A percentile compares a stretch with the other conserved stretches of the same genome.
Evolutionary conservation across 2,329 filamentous ascomycete species (phyloP).

Genomic region (Amylocarpus encephaloides): DNA sequence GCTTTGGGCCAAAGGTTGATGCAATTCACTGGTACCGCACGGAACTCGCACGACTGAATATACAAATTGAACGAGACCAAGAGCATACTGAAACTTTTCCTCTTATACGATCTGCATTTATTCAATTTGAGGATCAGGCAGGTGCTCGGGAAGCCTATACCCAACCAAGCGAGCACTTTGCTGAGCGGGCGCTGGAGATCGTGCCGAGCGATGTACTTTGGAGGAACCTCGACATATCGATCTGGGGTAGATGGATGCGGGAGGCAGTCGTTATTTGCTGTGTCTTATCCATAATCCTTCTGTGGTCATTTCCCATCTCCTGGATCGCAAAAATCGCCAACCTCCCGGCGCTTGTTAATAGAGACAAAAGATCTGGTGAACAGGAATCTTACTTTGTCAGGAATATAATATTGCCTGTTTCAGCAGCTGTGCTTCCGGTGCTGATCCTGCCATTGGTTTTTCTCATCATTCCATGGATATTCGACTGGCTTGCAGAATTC

Average conservation of each 20-base stretch:
- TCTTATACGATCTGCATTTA: slow-evolving; percentile 86
- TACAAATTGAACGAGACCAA: slow-evolving; percentile 85
- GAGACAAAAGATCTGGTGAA: no score
- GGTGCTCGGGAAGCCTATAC: slow-evolving; percentile 51
- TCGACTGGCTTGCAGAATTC: slow-evolving; percentile 11
- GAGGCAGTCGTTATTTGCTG: slow-evolving; percentile 46
- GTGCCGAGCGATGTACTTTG: slow-evolving; percentile 55
- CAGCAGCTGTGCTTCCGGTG: slow-evolving; percentile 47
- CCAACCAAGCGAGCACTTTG: slow-evolving; percentile 12
- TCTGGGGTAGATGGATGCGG: slow-evolving; percentile 81
- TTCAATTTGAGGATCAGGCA: slow-evolving; percentile 89
- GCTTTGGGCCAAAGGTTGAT: slow-evolving; percentile 81
- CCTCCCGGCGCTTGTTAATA: no score
- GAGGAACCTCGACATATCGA: slow-evolving; percentile 89
- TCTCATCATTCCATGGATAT: slow-evolving; percentile 4
- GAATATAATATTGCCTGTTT: no score
- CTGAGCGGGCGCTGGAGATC: no score
- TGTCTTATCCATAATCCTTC: no score
- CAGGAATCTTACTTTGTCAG: no score
- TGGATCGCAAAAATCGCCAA: no score
- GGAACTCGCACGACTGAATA: slow-evolving; percentile 75
- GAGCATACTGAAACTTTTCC: slow-evolving; percentile 74
- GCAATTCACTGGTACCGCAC: slow-evolving; percentile 82
- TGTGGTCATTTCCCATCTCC: no score
- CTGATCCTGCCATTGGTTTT: slow-evolving; percentile 22